Evolutionary conservation across 2,329 filamentous ascomycete genomes (phyloP).

Genomic region (Escovopsis sp.): DNA sequence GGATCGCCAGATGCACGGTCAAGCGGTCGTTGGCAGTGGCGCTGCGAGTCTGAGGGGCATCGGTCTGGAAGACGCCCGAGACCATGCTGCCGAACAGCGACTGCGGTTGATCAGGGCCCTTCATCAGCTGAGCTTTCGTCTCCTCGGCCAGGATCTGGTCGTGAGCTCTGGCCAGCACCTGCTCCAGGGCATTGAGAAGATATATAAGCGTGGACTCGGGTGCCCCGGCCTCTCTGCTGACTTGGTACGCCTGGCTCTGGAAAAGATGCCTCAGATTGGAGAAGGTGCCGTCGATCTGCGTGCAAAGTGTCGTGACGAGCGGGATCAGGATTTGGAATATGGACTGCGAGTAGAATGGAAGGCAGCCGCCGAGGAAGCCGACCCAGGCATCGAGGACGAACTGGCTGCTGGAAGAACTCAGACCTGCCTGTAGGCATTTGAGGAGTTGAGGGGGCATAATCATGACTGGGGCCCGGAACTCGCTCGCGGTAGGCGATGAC

Average conservation of each 20-base stretch:
- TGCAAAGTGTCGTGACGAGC: slow-evolving; percentile 77
- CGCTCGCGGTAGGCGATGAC: slow-evolving; percentile 20
- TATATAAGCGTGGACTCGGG: slow-evolving; percentile 65
- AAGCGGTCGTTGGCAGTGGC: slow-evolving; percentile 84
- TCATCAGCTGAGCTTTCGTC: slow-evolving; percentile 48
- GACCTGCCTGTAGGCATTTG: slow-evolving; percentile 69
- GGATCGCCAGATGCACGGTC: slow-evolving; percentile 89
- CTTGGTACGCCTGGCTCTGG: slow-evolving; percentile 14
- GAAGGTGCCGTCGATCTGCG: slow-evolving; percentile 61
- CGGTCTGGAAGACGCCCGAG: slow-evolving; percentile 73
- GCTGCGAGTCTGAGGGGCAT: slow-evolving; percentile 60
- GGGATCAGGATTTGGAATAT: slow-evolving; percentile 87
- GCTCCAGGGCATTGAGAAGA: slow-evolving; percentile 86
- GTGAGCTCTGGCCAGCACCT: slow-evolving; percentile 75
- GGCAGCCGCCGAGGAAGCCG: slow-evolving; percentile 62
- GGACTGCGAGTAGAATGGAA: slow-evolving; percentile 68
- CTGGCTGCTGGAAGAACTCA: slow-evolving; percentile 59
- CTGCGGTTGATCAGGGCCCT: slow-evolving; percentile 69
- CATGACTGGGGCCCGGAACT: slow-evolving; percentile 10
- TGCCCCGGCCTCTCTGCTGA: slow-evolving; percentile 12
- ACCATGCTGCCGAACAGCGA: slow-evolving; percentile 92
- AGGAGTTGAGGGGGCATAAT: slow-evolving; percentile 56
- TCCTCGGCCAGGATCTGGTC: slow-evolving; percentile 68
- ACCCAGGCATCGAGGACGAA: slow-evolving; percentile 85
- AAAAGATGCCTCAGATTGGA: slow-evolving; percentile 53